These are phyloP conservation scores for Eucalyptus dawsonii DNA, from an alignment of 345 rosid genomes.

Conservation along the genomic window DNA sequence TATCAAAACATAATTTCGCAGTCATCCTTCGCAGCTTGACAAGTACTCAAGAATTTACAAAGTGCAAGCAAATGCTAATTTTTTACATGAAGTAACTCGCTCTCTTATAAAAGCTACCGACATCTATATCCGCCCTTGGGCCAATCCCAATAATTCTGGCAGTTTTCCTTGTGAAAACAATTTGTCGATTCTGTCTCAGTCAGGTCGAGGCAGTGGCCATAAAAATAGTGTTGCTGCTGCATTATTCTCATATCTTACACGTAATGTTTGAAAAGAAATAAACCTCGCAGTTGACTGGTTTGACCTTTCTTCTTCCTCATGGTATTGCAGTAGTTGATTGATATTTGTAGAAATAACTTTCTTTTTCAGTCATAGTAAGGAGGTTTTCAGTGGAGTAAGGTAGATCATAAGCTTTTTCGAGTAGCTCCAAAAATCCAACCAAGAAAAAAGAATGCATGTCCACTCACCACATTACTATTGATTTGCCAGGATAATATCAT, in stretches of 20 bases:
- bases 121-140: not conserved
- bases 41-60: not conserved
- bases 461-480: not conserved
- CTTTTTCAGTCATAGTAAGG: conserved; percentile 1
- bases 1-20: not conserved
- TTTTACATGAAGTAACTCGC: not conserved
- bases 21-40: not conserved
- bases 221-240: not conserved
- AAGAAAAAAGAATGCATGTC: not conserved
- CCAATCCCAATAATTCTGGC: not conserved
- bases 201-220: not conserved
- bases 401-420: not conserved
- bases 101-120: not conserved
- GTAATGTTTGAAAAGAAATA: not conserved
- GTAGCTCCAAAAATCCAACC: not conserved
- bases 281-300: not conserved
- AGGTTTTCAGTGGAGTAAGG: not conserved
- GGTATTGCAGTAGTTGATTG: not conserved
- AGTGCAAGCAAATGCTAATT: not conserved
- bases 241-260: not conserved
- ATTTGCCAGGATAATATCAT: conserved; percentile 38
- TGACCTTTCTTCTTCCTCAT: not conserved
- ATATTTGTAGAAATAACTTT: not conserved
- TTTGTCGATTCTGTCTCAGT: not conserved
- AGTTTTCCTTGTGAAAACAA: not conserved